Evolutionary conservation across 1,284 basidiomycete genomes (phyloP).

Genomic region (Ceratobasidium sp.): DNA sequence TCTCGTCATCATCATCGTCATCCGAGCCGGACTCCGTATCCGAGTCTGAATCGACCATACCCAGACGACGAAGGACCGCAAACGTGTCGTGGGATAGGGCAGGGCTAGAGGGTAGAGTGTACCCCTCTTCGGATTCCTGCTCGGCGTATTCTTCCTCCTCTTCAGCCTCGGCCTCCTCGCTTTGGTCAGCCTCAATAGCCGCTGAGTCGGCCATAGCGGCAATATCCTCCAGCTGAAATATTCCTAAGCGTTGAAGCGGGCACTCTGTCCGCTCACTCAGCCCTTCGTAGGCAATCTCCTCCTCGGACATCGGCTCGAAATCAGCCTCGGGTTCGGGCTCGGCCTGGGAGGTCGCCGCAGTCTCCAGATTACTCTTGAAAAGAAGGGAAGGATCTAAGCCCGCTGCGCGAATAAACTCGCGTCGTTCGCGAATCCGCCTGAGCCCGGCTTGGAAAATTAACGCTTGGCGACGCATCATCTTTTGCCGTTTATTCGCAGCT

Average conservation of each 20-base stretch:
- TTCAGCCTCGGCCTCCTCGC: slow-evolving; percentile 57
- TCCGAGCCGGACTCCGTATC: slow-evolving; percentile 16
- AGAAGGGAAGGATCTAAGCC: too few relatives aligned
- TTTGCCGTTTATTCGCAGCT: slow-evolving; percentile 11
- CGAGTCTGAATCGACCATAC: slow-evolving; percentile 23
- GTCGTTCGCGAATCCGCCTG: slow-evolving; percentile 2
- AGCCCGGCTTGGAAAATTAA: slow-evolving; percentile 30
- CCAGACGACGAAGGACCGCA: slow-evolving; percentile 19
- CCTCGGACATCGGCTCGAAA: slow-evolving; percentile 16
- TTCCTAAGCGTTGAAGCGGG: slow-evolving; percentile 23
- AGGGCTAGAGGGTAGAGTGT: background rate
- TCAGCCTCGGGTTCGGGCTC: slow-evolving; percentile 8
- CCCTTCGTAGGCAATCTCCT: slow-evolving; percentile 3
- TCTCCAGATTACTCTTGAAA: too few relatives aligned
- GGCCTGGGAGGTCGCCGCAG: too few relatives aligned
- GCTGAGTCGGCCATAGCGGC: slow-evolving; percentile 46
- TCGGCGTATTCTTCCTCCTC: slow-evolving; percentile 61
- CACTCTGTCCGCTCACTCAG: slow-evolving; percentile 32
- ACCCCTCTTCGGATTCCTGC: slow-evolving; percentile 55
- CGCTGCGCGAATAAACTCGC: background rate
- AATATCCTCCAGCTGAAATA: slow-evolving; percentile 36
- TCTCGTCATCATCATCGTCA: slow-evolving; percentile 4
- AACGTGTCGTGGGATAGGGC: slow-evolving; percentile 14
- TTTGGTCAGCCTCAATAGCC: slow-evolving; percentile 53
- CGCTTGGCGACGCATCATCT: slow-evolving; percentile 12